Percentiles rank a stretch among this genome's conserved stretches.
phyloP scores from a whole-genome alignment of 305 asterid genomes.

The Plantago coronopus region DNA sequence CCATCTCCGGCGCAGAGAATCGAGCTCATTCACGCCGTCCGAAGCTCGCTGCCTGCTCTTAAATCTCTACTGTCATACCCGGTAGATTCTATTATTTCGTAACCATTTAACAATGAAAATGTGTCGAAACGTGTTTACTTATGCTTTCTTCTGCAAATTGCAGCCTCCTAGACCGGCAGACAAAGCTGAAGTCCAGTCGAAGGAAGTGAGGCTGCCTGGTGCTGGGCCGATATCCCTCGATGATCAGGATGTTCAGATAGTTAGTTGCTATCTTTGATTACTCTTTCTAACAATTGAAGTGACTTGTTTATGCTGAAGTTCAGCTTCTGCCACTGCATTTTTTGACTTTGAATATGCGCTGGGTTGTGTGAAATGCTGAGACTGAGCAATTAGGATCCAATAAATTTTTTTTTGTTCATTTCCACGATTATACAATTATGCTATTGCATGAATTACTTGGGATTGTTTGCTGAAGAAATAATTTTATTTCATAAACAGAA shows the following conservation, averaged over 20 bases:
- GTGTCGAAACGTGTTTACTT: neutral
- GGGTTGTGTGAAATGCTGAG: no score
- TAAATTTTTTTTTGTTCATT: no score
- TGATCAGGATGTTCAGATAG: constrained; percentile 88
- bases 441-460: no score
- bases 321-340: neutral
- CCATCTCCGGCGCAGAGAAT: constrained; percentile 78
- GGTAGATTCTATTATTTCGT: constrained; percentile 25
- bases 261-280: constrained; percentile 34
- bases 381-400: no score
- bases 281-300: neutral
- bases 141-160: constrained; percentile 14
- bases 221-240: constrained; percentile 68
- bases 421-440: no score
- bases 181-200: constrained; percentile 78
- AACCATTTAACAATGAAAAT: neutral
- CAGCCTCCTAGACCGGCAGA: constrained; percentile 84
- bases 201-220: constrained; percentile 85
- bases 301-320: constrained; percentile 2
- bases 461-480: no score
- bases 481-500: no score
- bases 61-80: constrained; percentile 67
- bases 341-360: no score
- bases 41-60: constrained; percentile 60
- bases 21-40: constrained; percentile 79